These are phyloP conservation scores for Millerozyma acaciae DNA, from an alignment of 805 yeast genomes.

Conservation along the genomic window DNA sequence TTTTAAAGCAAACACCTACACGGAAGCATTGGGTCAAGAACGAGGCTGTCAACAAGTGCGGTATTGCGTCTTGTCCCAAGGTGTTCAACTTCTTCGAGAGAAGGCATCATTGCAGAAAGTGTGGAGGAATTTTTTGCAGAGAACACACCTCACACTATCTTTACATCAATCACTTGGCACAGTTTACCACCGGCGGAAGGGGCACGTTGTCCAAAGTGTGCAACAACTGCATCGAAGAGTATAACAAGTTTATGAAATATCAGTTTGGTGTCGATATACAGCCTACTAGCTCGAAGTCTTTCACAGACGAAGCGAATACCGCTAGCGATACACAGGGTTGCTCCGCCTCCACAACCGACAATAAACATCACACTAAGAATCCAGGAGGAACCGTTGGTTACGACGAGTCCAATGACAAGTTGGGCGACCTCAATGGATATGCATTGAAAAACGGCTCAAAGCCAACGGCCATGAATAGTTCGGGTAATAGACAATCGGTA, in stretches of 20 bases:
- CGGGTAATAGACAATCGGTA: too few species aligned
- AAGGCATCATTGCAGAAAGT: slow-evolving; percentile 79
- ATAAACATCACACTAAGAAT: background rate
- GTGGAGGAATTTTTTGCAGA: slow-evolving; percentile 78
- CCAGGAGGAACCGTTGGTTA: background rate
- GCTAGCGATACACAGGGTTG: background rate
- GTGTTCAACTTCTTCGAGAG: slow-evolving; percentile 75
- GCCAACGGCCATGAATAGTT: too few species aligned
- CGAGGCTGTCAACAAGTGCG: slow-evolving; percentile 58
- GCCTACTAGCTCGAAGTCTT: background rate
- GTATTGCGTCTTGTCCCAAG: slow-evolving; percentile 51
- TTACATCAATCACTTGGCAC: slow-evolving; percentile 55
- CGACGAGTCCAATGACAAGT: too few species aligned
- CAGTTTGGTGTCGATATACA: slow-evolving; percentile 32
- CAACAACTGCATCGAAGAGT: slow-evolving; percentile 59
- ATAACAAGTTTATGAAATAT: slow-evolving; percentile 44
- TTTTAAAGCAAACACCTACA: slow-evolving; percentile 44
- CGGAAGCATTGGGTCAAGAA: slow-evolving; percentile 75
- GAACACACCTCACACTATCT: slow-evolving; percentile 58
- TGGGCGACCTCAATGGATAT: background rate
- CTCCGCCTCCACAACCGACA: background rate
- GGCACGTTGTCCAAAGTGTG: slow-evolving; percentile 72
- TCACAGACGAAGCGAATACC: background rate
- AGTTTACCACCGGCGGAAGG: slow-evolving; percentile 61
- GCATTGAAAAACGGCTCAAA: too few species aligned